Evolutionary conservation across 306 rosid genomes (phyloP).

Genomic region (Castanea crenata): DNA sequence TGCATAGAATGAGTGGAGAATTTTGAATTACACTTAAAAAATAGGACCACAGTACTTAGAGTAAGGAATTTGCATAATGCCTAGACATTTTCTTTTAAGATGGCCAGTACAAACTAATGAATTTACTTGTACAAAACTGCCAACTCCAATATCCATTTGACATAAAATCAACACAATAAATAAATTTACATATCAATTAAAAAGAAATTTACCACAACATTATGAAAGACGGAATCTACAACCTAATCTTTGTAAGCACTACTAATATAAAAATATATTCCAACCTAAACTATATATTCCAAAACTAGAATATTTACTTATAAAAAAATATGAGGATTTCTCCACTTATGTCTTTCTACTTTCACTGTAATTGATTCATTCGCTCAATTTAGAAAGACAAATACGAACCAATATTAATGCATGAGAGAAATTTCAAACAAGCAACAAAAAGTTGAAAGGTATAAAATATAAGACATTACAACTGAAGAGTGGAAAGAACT

Average conservation of each 20-base stretch:
- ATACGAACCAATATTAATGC: too few relatives aligned
- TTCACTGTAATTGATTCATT: background rate
- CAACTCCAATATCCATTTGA: slow-evolving; percentile 98
- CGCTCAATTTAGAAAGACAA: too few relatives aligned
- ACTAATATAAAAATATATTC: background rate
- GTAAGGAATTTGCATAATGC: background rate
- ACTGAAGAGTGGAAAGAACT: background rate
- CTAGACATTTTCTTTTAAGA: background rate
- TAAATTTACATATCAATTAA: background rate
- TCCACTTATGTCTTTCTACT: background rate
- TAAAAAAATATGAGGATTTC: background rate
- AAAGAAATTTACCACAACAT: background rate
- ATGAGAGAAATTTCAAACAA: background rate
- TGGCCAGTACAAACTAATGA: slow-evolving; percentile 48
- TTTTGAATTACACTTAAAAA: too few relatives aligned
- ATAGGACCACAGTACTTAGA: too few relatives aligned
- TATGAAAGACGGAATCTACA: background rate
- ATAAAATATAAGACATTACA: background rate
- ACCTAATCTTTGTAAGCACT: background rate
- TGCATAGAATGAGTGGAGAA: too few relatives aligned
- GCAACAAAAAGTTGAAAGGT: background rate
- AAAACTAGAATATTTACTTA: background rate
- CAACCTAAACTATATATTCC: background rate
- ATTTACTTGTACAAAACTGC: slow-evolving; percentile 81
- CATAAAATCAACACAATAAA: slow-evolving; percentile 21